Percentiles rank a stretch among this genome's conserved stretches.
Conservation (phyloP, 106 monocot genomes). For the Dendrobium huoshanense region DNA sequence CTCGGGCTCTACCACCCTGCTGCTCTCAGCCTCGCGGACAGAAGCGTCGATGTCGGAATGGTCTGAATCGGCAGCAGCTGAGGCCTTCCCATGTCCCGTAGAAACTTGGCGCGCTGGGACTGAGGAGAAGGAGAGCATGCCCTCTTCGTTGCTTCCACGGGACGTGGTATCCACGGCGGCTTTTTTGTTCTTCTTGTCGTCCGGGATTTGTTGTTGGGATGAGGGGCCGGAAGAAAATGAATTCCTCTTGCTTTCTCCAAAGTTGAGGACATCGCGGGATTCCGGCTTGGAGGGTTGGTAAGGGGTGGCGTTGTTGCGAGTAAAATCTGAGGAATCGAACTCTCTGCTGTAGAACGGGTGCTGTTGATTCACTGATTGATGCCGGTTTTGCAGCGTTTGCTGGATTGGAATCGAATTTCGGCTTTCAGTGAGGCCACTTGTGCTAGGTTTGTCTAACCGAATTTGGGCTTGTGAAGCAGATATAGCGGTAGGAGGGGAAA, state of each 20-base stretch:
- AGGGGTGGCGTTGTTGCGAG: conserved; percentile 6
- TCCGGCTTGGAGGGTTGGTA: conserved; percentile 52
- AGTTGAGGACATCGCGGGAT: conserved; percentile 54
- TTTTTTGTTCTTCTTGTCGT: not conserved
- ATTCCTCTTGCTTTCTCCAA: conserved; percentile 27
- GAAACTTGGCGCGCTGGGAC: conserved; percentile 14
- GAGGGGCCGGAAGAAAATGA: conserved; percentile 18
- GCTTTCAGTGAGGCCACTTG: conserved; percentile 18
- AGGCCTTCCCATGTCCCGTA: conserved; percentile 11
- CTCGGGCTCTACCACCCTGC: conserved; percentile 40
- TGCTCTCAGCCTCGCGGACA: conserved; percentile 60
- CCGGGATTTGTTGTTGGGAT: too few species aligned
- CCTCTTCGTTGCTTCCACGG: conserved; percentile 44
- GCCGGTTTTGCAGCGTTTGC: too few species aligned
- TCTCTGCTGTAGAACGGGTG: too few species aligned
- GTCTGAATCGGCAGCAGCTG: conserved; percentile 43
- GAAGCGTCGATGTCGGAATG: conserved; percentile 88
- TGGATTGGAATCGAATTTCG: conserved; percentile 25
- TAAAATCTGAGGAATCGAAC: conserved; percentile 45
- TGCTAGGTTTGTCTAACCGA: too few species aligned
- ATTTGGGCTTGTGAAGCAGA: too few species aligned
- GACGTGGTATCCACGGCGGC: conserved; percentile 33
- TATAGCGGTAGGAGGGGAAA: not conserved
- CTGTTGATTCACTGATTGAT: too few species aligned
- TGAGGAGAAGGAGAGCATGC: conserved; percentile 81